Conservation (phyloP, 768 basidiomycete genomes). For the Mrakia blollopis region DNA sequence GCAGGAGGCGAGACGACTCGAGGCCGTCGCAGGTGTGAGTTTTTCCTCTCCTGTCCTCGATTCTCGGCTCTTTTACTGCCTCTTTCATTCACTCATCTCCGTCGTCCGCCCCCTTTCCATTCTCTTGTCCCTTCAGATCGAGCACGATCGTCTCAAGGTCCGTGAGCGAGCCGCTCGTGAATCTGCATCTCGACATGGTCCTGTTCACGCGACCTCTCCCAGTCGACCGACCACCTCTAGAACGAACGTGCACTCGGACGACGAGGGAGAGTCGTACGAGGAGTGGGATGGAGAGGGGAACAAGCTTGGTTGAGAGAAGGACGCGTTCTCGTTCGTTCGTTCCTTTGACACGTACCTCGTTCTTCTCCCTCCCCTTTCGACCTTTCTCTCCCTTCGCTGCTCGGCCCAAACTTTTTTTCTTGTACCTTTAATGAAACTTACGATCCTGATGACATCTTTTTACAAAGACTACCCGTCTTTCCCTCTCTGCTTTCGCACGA, state of each 20-base stretch:
- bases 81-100: no score
- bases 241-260: background rate
- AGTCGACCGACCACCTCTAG: background rate
- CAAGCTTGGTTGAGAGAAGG: background rate
- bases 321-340: background rate
- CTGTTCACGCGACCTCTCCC: background rate
- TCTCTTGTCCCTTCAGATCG: slow-evolving; percentile 11
- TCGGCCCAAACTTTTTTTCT: no score
- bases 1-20: slow-evolving; percentile 4
- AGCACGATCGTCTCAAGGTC: slow-evolving; percentile 20
- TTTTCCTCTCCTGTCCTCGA: background rate
- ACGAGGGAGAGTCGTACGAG: background rate
- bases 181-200: background rate
- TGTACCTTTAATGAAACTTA: no score
- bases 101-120: background rate
- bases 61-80: background rate
- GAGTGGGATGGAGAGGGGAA: background rate
- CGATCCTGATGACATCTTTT: no score
- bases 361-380: background rate
- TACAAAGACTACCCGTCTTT: no score
- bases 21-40: slow-evolving; percentile 1
- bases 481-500: no score
- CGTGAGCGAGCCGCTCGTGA: background rate
- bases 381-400: background rate
- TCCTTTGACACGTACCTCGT: background rate